Evolutionary conservation across 2,329 filamentous ascomycete species (phyloP).

Genomic region (Pleomassaria siparia): DNA sequence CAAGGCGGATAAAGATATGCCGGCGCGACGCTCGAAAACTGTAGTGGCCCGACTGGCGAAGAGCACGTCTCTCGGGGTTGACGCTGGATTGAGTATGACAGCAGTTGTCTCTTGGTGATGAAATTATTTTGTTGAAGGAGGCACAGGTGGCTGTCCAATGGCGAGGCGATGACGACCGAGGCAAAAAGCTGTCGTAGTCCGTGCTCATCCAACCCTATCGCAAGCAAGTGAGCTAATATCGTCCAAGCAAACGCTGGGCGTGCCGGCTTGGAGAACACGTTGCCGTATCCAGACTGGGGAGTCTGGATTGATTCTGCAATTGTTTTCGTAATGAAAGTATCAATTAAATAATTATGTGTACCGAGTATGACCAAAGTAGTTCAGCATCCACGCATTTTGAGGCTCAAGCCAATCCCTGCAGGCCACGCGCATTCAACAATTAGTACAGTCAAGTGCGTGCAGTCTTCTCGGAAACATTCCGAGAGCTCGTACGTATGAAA

Average conservation of each 20-base stretch:
- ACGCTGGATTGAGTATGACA: not conserved
- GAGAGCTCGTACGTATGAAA: not conserved
- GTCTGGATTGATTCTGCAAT: too few species aligned
- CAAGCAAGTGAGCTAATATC: constrained; percentile 1
- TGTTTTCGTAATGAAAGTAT: too few species aligned
- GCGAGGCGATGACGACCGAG: not conserved
- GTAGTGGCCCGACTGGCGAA: not conserved
- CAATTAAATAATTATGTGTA: too few species aligned
- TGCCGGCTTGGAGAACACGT: not conserved
- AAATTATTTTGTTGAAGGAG: not conserved
- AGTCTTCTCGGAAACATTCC: not conserved
- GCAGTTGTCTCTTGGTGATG: not conserved
- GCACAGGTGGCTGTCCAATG: not conserved
- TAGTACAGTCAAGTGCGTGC: not conserved
- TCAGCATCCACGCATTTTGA: too few species aligned
- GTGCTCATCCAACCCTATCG: not conserved
- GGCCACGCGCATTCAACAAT: not conserved
- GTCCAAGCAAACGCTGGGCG: constrained; percentile 1
- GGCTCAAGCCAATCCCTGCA: constrained; percentile 1
- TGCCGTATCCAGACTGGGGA: not conserved
- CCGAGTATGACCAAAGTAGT: too few species aligned
- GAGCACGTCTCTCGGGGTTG: not conserved
- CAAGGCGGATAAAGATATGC: not conserved
- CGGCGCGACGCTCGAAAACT: constrained; percentile 1
- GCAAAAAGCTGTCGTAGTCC: not conserved